A percentile compares a stretch with the other conserved stretches of the same genome.
Conservation (phyloP, 2,329 filamentous ascomycete genomes). For the Xylaria sp. region DNA sequence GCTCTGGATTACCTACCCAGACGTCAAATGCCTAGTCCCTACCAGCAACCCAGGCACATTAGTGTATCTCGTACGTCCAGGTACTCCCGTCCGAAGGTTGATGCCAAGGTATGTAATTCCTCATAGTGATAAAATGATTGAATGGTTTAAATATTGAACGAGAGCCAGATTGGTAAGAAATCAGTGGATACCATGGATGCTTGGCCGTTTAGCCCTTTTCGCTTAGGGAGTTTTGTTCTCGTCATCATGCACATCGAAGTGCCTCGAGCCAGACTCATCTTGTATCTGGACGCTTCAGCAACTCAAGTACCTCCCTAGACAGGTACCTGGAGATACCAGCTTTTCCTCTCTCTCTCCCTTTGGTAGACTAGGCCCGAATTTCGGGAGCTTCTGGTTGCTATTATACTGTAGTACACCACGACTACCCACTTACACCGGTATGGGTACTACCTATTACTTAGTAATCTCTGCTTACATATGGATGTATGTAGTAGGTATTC, state of each 20-base stretch:
- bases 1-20: too few species aligned
- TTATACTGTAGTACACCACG: too few species aligned
- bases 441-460: too few species aligned
- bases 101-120: neutral
- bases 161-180: neutral
- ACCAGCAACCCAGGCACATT: too few species aligned
- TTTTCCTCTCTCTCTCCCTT: neutral
- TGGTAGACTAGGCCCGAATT: slow-evolving; percentile 2
- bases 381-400: neutral
- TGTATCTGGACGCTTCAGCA: neutral
- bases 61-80: neutral
- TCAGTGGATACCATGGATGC: neutral
- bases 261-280: neutral
- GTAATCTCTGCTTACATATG: too few species aligned
- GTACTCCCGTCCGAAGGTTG: neutral
- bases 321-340: neutral
- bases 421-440: too few species aligned
- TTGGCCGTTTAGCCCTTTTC: neutral
- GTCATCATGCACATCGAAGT: slow-evolving; percentile 20
- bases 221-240: neutral
- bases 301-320: neutral
- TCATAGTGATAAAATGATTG: slow-evolving; percentile 5
- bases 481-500: too few species aligned
- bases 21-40: too few species aligned
- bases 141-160: neutral